These are phyloP conservation scores for Boletus tomentosulus DNA, from an alignment of 768 basidiomycete species.

Conservation along the genomic window DNA sequence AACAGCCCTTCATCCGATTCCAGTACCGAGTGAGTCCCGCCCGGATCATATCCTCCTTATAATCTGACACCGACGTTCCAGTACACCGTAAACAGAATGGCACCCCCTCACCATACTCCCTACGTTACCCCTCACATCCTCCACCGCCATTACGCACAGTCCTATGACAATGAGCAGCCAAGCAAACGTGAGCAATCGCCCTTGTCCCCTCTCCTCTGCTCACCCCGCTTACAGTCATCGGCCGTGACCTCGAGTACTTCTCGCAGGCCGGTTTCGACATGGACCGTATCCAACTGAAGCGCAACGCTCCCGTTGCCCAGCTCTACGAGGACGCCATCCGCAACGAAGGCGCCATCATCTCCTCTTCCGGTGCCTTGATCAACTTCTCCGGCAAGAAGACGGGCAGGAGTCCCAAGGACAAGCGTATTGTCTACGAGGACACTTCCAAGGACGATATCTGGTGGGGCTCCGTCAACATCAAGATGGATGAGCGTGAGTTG, in stretches of 20 bases:
- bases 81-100: constrained; percentile 43
- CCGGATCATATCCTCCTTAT: constrained; percentile 24
- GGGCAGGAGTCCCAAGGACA: constrained; percentile 96
- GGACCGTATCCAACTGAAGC: constrained; percentile 93
- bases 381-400: constrained; percentile 99
- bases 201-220: background rate
- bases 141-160: constrained; percentile 80
- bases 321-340: constrained; percentile 98
- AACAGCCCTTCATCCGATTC: background rate
- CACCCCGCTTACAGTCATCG: constrained; percentile 61
- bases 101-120: constrained; percentile 68
- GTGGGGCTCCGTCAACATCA: constrained; percentile 99
- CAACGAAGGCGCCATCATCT: constrained; percentile 98
- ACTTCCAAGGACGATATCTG: constrained; percentile 95
- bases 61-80: background rate
- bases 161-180: constrained; percentile 58
- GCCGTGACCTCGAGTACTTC: constrained; percentile 93
- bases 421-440: constrained; percentile 98
- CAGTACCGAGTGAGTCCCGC: constrained; percentile 15
- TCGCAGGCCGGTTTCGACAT: constrained; percentile 99
- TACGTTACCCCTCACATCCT: constrained; percentile 88
- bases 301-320: constrained; percentile 84
- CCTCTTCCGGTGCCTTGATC: constrained; percentile 93
- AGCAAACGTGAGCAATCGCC: constrained; percentile 48
- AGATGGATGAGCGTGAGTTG: constrained; percentile 88